These are phyloP conservation scores for Neoscytalidium dimidiatum DNA, from an alignment of 2,329 filamentous ascomycete species.

Conservation along the genomic window DNA sequence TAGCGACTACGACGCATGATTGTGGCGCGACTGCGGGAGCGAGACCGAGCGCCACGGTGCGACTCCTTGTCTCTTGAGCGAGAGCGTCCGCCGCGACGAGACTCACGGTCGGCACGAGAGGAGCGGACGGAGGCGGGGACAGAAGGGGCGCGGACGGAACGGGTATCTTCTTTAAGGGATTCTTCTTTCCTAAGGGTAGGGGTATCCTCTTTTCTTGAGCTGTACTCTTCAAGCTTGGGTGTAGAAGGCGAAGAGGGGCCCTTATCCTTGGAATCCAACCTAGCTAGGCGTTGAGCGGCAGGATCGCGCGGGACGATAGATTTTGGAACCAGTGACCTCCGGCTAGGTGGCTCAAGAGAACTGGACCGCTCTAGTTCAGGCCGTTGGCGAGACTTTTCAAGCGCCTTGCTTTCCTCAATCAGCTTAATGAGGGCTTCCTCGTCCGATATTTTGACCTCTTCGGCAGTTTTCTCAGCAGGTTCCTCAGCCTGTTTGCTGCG, in stretches of 20 bases:
- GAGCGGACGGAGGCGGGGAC: constrained; percentile 12
- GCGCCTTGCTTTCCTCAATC: constrained; percentile 39
- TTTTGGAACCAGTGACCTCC: constrained; percentile 38
- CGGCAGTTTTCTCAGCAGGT: constrained; percentile 29
- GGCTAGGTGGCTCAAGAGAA: constrained; percentile 42
- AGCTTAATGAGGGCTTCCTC: constrained; percentile 37
- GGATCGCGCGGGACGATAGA: constrained; percentile 28
- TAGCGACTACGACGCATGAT: constrained; percentile 20
- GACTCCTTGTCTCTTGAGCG: constrained; percentile 10
- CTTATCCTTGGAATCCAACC: constrained; percentile 26
- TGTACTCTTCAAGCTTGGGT: neutral
- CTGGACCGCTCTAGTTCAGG: constrained; percentile 40
- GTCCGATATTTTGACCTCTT: constrained; percentile 37
- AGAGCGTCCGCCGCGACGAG: constrained; percentile 18
- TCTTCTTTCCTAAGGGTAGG: neutral
- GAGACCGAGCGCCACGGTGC: constrained; percentile 29
- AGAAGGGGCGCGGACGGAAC: constrained; percentile 11
- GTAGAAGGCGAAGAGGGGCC: neutral
- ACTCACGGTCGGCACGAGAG: constrained; percentile 26
- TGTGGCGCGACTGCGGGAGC: constrained; percentile 30
- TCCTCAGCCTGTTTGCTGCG: constrained; percentile 21
- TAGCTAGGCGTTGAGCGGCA: constrained; percentile 30
- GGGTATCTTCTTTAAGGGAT: neutral
- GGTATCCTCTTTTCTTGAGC: neutral
- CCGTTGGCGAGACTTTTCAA: constrained; percentile 39